phyloP scores from a whole-genome alignment of 139 green algal species.

The Chlamydomonas urium region DNA sequence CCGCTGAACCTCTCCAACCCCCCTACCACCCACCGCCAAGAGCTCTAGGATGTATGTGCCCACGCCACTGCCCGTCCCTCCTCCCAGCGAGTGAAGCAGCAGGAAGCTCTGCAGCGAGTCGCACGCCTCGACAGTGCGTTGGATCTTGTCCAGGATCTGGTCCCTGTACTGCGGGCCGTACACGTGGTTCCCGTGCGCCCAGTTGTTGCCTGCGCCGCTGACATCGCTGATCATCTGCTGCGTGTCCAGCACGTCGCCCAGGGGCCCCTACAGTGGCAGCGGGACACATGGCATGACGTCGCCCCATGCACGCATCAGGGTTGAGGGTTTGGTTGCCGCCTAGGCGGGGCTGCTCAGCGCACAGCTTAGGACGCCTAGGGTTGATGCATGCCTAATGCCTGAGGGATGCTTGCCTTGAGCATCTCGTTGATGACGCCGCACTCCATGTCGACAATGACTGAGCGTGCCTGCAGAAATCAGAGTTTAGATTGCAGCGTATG shows the following conservation, averaged over 20 bases:
- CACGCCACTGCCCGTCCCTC: constrained; percentile 76
- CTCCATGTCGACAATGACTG: constrained; percentile 84
- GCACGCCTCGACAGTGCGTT: constrained; percentile 56
- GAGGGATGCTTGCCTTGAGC: constrained; percentile 59
- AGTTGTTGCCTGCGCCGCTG: constrained; percentile 83
- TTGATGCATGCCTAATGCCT: too few species aligned
- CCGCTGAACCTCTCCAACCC: too few species aligned
- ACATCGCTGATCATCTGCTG: constrained; percentile 70
- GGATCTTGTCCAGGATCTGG: constrained; percentile 54
- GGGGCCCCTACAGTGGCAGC: constrained; percentile 58
- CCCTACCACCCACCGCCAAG: constrained; percentile 38
- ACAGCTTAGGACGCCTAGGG: too few species aligned
- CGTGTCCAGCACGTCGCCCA: constrained; percentile 69
- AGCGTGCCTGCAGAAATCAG: constrained; percentile 44
- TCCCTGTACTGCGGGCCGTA: constrained; percentile 74
- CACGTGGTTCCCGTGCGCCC: constrained; percentile 70
- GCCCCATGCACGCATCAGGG: too few species aligned
- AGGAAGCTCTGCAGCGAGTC: constrained; percentile 64
- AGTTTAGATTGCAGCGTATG: neutral
- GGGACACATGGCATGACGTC: too few species aligned
- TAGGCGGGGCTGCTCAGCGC: too few species aligned
- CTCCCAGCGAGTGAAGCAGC: constrained; percentile 76
- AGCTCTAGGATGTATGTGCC: constrained; percentile 69
- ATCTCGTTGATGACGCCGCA: constrained; percentile 77
- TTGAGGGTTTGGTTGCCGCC: too few species aligned